Percentiles rank a stretch among this genome's conserved stretches.
These are phyloP conservation scores for Lipomyces yamadae DNA, from an alignment of 805 yeast species.

Conservation along the genomic window DNA sequence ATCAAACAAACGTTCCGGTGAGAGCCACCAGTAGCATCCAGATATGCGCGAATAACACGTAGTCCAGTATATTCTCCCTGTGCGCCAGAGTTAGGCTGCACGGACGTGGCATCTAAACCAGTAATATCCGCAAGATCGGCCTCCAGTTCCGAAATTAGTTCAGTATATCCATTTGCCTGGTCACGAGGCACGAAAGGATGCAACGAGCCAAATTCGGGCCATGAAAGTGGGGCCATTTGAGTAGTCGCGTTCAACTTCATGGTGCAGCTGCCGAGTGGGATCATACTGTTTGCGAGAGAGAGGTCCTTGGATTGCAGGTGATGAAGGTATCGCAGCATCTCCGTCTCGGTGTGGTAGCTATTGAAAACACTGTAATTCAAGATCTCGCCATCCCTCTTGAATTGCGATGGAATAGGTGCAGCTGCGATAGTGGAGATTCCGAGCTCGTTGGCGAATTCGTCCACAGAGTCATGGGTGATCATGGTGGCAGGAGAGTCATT, in stretches of 20 bases:
- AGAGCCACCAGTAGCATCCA: slow-evolving; percentile 69
- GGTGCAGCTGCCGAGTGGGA: slow-evolving; percentile 96
- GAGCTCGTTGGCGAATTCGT: slow-evolving; percentile 29
- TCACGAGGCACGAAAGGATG: slow-evolving; percentile 92
- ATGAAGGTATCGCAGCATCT: slow-evolving; percentile 89
- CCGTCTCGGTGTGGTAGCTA: slow-evolving; percentile 89
- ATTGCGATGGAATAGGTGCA: slow-evolving; percentile 53
- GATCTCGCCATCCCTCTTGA: slow-evolving; percentile 43
- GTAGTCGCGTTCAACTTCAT: slow-evolving; percentile 97
- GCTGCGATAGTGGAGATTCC: slow-evolving; percentile 54
- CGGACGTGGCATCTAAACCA: slow-evolving; percentile 86
- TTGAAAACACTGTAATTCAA: slow-evolving; percentile 80
- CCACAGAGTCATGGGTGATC: slow-evolving; percentile 21
- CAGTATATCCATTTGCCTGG: slow-evolving; percentile 87
- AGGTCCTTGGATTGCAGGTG: slow-evolving; percentile 84
- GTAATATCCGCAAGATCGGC: slow-evolving; percentile 87
- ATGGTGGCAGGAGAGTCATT: slow-evolving; percentile 10
- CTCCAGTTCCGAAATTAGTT: slow-evolving; percentile 76
- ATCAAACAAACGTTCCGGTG: slow-evolving; percentile 86
- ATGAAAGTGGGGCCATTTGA: slow-evolving; percentile 90
- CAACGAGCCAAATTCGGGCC: slow-evolving; percentile 87
- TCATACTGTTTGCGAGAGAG: slow-evolving; percentile 95
- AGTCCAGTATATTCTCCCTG: slow-evolving; percentile 98
- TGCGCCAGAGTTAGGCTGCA: slow-evolving; percentile 98
- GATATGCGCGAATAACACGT: slow-evolving; percentile 79